Evolutionary conservation across 2,329 filamentous ascomycete species (phyloP), one percentile per base, ranked within the genome.

Genomic region (Corniculantispora saksenae): DNA sequence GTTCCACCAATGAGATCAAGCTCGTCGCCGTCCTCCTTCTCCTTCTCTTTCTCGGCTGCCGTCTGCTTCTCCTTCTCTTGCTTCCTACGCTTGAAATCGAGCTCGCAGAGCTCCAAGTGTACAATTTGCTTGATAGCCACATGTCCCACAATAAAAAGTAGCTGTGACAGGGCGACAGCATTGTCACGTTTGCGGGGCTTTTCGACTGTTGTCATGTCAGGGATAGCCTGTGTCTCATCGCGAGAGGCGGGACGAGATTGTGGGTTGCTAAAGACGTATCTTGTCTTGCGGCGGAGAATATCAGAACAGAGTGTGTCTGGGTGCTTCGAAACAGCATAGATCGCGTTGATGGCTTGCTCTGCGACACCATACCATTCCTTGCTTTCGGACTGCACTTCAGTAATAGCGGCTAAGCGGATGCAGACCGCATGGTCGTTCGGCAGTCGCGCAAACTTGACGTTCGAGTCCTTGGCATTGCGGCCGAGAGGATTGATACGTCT

Each of bases 91-190:
- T 99, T 99, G 79, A 99, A 99, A 77, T 99, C 95, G 58, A 95
- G 88, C 75, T 99, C 95, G 75, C 94, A 97, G n/a, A 98, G 84
- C 72, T 99, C 95, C 13, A 99, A 86, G 75, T 99, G 95, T 0
- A 99, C 96, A 71, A 99, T 99, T 75, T 99, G 96, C 80, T 99
- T 99, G 75, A 99, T 95, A 17, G 95, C 95, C 56, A 98, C 91
- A 73, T 99, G 95, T 0, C 95, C 95, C 35, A 98, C 94, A 43
- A 97, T 91, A 75, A 98, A 98, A 0, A 99, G 83, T 2, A 99
- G 84, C 72, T 98, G 95, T 0, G 95, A 97, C 2, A 99, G 83
- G 0, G 87, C 89, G 55, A 93, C 84, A 1, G 92, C 89, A 5
- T 89, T 86, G 70, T 90, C 92, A 35, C 89, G 77, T 69, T 78